Evolutionary conservation across 2,329 filamentous ascomycete species (phyloP).

Genomic region (Coccinonectria pachysandricola): DNA sequence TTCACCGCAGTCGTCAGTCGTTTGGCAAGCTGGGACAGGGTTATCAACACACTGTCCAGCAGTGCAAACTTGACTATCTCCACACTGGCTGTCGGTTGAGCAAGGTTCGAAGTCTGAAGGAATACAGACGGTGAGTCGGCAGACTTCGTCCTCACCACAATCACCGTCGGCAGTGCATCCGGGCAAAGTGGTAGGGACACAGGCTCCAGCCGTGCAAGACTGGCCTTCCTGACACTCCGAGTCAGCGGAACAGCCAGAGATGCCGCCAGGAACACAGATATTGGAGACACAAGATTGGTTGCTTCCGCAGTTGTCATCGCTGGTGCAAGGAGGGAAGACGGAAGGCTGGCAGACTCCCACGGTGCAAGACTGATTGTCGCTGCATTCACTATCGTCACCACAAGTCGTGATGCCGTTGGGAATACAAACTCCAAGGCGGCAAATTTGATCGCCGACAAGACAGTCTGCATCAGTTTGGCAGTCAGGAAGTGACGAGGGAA

Average conservation of each 20-base stretch:
- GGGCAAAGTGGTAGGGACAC: constrained; percentile 1
- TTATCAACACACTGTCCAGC: constrained; percentile 2
- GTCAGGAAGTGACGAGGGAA: neutral
- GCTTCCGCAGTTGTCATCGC: neutral
- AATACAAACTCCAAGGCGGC: neutral
- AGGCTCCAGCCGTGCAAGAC: constrained; percentile 1
- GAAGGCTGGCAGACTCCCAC: neutral
- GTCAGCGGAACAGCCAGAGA: constrained; percentile 1
- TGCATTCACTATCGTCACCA: neutral
- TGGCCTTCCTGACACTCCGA: neutral
- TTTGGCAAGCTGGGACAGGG: constrained; percentile 1
- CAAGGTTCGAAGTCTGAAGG: constrained; percentile 1
- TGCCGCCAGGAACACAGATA: neutral
- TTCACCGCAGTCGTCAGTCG: neutral
- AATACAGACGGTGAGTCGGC: constrained; percentile 2
- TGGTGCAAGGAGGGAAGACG: neutral
- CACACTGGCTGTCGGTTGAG: constrained; percentile 1
- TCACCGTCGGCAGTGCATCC: neutral
- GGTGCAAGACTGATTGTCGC: neutral
- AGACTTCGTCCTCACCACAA: constrained; percentile 1
- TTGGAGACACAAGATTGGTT: neutral
- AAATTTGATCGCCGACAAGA: neutral
- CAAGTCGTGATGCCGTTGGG: neutral
- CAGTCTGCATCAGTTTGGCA: neutral
- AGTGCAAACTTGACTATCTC: constrained; percentile 1